Percentiles rank a stretch among this genome's conserved stretches.
Evolutionary conservation across 2,329 filamentous ascomycete genomes (phyloP).

Genomic region (Tolypocladium ovalisporum): DNA sequence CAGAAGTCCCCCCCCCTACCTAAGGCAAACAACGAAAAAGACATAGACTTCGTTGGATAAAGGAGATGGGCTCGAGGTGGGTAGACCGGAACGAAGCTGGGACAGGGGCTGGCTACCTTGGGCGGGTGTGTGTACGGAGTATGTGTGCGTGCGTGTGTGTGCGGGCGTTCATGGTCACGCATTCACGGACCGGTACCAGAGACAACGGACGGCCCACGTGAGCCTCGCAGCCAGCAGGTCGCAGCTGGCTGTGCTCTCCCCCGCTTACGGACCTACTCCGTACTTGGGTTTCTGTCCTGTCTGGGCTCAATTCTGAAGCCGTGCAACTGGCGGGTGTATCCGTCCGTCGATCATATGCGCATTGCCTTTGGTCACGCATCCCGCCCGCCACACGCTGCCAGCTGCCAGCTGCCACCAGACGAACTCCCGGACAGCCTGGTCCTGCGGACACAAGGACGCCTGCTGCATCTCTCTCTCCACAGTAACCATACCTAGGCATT

Average conservation of each 20-base stretch:
- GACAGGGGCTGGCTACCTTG: neutral
- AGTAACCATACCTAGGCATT: neutral
- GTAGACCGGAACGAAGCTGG: neutral
- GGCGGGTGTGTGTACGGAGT: neutral
- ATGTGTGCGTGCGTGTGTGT: neutral
- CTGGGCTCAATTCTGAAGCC: neutral
- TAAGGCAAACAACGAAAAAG: neutral
- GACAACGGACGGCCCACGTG: neutral
- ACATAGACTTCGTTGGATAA: neutral
- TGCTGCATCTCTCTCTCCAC: neutral
- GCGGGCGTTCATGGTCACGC: neutral
- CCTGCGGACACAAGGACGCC: neutral
- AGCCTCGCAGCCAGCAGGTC: neutral
- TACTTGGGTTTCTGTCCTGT: neutral
- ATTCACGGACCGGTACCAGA: neutral
- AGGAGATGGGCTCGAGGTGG: neutral
- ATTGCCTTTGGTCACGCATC: neutral
- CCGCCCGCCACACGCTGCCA: neutral
- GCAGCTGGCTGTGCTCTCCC: neutral
- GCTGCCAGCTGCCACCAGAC: neutral
- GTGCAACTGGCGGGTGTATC: neutral
- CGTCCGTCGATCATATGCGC: neutral
- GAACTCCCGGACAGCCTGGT: neutral
- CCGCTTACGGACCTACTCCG: no score
- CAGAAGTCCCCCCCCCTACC: neutral